Percentiles rank a stretch among this genome's conserved stretches.
Evolutionary conservation across 2,329 filamentous ascomycete genomes (phyloP).

Genomic region (Nakataea oryzae): DNA sequence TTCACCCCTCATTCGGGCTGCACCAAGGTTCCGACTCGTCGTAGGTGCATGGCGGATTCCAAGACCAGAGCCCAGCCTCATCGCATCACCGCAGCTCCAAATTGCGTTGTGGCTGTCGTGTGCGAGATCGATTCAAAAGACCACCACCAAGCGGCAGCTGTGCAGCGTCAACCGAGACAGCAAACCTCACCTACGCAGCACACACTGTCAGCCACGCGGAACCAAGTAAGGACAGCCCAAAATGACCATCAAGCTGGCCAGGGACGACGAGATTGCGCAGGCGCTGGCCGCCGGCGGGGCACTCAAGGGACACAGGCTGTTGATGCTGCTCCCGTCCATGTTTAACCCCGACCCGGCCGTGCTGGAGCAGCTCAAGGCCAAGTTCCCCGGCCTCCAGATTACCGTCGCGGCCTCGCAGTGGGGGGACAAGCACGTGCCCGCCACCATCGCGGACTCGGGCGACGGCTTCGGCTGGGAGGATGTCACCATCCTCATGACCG

Average conservation of each 20-base stretch:
- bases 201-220: too few species aligned
- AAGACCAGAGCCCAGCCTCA: too few species aligned
- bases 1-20: neutral
- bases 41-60: too few species aligned
- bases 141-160: neutral
- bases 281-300: slow-evolving; percentile 4
- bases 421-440: slow-evolving; percentile 14
- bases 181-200: too few species aligned
- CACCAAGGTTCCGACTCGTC: too few species aligned
- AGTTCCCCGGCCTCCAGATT: slow-evolving; percentile 34
- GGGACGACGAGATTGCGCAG: neutral
- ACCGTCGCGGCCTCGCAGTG: slow-evolving; percentile 18
- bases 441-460: slow-evolving; percentile 2
- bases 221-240: neutral
- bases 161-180: neutral
- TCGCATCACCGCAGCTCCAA: neutral
- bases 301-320: slow-evolving; percentile 35
- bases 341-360: slow-evolving; percentile 19
- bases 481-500: slow-evolving; percentile 29
- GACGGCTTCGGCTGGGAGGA: slow-evolving; percentile 23
- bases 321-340: slow-evolving; percentile 24
- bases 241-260: neutral
- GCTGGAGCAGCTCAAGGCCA: slow-evolving; percentile 22
- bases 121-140: neutral
- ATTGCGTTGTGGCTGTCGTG: neutral